Base-by-base conservation (phyloP, 1,284 basidiomycete genomes). In the Trametes pubescens region DNA sequence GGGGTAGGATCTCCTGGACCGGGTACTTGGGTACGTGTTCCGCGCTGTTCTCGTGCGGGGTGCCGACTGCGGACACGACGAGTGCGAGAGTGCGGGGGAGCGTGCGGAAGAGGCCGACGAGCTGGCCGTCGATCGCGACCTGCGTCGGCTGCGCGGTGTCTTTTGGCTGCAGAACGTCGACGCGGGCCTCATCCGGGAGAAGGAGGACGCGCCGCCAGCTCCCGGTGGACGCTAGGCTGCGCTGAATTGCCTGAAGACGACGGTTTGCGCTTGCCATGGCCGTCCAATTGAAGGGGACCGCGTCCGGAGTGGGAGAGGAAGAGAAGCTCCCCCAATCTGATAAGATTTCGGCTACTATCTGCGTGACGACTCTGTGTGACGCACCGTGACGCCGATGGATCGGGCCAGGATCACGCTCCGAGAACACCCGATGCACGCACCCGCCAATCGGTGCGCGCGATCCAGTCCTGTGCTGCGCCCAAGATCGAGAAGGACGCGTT, bases 21-120 rank as follows among this genome's bases (percentile, higher is more conserved):
- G 73, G 71, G 57, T 71, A 78, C 32, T 65, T 64, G 9, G 76
- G 78, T n/a, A 75, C 68, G 47, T 77, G 76, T 9, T 72, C 68
- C 21, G 73, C 72, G 9, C 52, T 67, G 49, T 71, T 66, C 48
- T 76, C 76, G 60, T 73, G 67, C 1, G 71, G 69, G 0, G 77
- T 79, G 8, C 75, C 76, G 8, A 79, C 40, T 1, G 74, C 72
- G 8, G 78, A 75, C 4, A 77, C 53, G 11, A 74, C 66, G 46
- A 78, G 65, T 9, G 64, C 66, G 43, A 68, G 54, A 18, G 63
- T 57, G 43, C 65, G 65, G 40, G 69, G 67, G n/a, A 70, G 69
- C 14, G 61, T 65, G 44, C 65, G 65, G 57, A 67, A 72, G 57
- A 63, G 59, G 37, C 64, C 61, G 32, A 66, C 64, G 49, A 64